phyloP scores from a whole-genome alignment of 768 basidiomycete genomes.

The Hygrocybe coccinea region DNA sequence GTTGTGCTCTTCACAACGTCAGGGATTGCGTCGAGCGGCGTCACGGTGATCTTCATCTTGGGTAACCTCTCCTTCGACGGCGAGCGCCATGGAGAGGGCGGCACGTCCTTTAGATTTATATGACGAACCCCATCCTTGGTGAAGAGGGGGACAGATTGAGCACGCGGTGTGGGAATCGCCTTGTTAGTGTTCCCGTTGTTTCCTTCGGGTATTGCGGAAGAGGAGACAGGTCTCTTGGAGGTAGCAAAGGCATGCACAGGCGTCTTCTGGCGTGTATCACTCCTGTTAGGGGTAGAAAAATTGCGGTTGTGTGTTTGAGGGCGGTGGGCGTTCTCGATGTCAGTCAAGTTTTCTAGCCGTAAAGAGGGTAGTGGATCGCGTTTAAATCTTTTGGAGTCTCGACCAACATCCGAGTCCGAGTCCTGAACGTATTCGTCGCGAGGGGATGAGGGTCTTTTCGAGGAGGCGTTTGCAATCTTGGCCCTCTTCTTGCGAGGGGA shows the following conservation, averaged over 20 bases:
- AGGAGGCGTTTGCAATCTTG: slow-evolving; percentile 38
- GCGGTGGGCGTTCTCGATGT: neutral
- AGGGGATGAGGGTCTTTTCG: slow-evolving; percentile 18
- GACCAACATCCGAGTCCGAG: slow-evolving; percentile 11
- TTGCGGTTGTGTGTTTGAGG: too few species aligned
- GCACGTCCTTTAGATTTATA: slow-evolving; percentile 42
- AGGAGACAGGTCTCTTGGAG: neutral
- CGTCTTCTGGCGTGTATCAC: neutral
- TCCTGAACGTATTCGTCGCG: slow-evolving; percentile 12
- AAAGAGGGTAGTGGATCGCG: slow-evolving; percentile 3
- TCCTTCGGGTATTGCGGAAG: slow-evolving; percentile 7
- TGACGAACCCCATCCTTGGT: slow-evolving; percentile 28
- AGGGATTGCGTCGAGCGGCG: neutral
- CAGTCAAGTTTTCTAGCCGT: neutral
- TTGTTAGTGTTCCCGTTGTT: neutral
- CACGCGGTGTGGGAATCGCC: slow-evolving; percentile 20
- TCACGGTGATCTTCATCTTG: slow-evolving; percentile 30
- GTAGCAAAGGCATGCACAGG: neutral
- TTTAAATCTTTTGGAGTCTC: slow-evolving; percentile 3
- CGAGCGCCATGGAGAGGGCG: slow-evolving; percentile 40
- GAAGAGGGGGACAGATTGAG: slow-evolving; percentile 45
- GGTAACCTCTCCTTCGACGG: slow-evolving; percentile 38
- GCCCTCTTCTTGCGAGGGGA: slow-evolving; percentile 35
- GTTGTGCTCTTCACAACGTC: neutral
- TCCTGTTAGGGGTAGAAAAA: neutral